Evolutionary conservation across 805 yeast genomes (phyloP).

Genomic region (Hanseniaspora pseudoguilliermondii): DNA sequence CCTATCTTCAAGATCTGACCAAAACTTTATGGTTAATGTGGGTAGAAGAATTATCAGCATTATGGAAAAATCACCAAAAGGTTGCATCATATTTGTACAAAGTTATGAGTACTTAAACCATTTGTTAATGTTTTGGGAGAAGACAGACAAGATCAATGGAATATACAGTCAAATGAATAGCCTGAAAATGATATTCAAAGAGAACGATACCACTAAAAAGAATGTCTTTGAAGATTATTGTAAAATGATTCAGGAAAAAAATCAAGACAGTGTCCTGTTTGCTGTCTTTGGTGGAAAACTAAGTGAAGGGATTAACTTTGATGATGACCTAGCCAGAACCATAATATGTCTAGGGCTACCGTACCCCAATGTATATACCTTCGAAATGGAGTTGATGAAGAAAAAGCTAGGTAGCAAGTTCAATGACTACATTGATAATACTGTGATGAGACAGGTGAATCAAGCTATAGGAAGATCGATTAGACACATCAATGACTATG

Average conservation of each 20-base stretch:
- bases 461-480: constrained; percentile 90
- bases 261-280: constrained; percentile 52
- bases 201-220: constrained; percentile 35
- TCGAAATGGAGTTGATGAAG: constrained; percentile 63
- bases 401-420: constrained; percentile 47
- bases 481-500: constrained; percentile 69
- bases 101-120: constrained; percentile 59
- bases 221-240: constrained; percentile 41
- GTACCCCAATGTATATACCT: constrained; percentile 71
- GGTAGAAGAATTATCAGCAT: constrained; percentile 40
- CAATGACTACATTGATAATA: constrained; percentile 56
- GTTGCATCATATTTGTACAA: constrained; percentile 73
- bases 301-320: constrained; percentile 87
- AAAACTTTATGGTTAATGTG: constrained; percentile 34
- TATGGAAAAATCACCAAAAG: constrained; percentile 44
- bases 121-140: constrained; percentile 44
- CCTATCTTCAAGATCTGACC: constrained; percentile 45
- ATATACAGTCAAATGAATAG: constrained; percentile 28
- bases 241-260: constrained; percentile 25
- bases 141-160: constrained; percentile 12
- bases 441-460: constrained; percentile 83
- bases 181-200: constrained; percentile 42
- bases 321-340: constrained; percentile 76
- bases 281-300: constrained; percentile 88
- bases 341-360: constrained; percentile 83